Base-by-base conservation (phyloP, 257 asterid genomes). In the Eustoma russellianum region DNA sequence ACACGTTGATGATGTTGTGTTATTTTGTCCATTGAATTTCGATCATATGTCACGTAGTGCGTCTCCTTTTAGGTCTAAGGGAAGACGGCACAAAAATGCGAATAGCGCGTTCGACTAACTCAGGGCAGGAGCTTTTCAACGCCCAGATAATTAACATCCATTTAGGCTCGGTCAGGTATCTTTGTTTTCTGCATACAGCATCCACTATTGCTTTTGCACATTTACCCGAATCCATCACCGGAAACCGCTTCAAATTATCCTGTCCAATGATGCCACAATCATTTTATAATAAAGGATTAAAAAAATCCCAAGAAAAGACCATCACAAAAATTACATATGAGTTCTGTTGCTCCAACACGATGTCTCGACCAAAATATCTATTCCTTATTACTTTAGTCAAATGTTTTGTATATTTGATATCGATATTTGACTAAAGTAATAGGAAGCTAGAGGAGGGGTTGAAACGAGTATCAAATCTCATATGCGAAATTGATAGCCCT, bases 151-250 rank as follows among this genome's bases (percentile, higher is more conserved):
- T 5, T 15, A 46, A 18, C 13, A 33, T 15, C 48, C 55, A 63
- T 44, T 57, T 58, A 16, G 74, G 70, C 16, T 57, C 60, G 1
- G 66, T 59, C 47, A 69, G 46, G 18, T 11, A 8, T 69, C 59
- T 53, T 18, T 54, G 45, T 24, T 58, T 53, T 24, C 56, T 62
- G 52, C 66, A 35, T 6, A 54, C 62, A 6, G 67, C 66, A 6
- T 60, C 54, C 9, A 59, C 62, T 5, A 58, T 53, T 28, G 70
- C 48, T 49, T 54, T 59, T 50, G 55, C 74, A 55, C 66, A 64
- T 10, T 10, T 64, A 13, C 13, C 17, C 33, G 75, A 41, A 13
- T 60, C 59, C 60, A 59, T 48, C 40, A 54, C 56, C 15, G 70
- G 75, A 46, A 63, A 13, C 17, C 16, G 4, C 24, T 45, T 46